Percentiles rank a stretch among this genome's conserved stretches.
phyloP scores from a whole-genome alignment of 2,329 filamentous ascomycete species.

The Colletotrichum cuscutae region DNA sequence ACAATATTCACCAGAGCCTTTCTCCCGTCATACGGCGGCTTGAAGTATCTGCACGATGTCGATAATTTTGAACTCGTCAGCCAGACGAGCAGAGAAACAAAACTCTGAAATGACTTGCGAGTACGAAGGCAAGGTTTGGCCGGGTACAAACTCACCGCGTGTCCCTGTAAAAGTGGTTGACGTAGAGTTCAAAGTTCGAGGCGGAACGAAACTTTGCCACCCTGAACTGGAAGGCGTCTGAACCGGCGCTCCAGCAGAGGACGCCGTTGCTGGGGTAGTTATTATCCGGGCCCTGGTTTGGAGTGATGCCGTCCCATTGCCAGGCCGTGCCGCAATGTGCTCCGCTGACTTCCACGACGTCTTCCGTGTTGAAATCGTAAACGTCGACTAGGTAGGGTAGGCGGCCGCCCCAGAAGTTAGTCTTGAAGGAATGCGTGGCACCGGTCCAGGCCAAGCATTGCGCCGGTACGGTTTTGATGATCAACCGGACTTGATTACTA shows the following conservation, averaged over 20 bases:
- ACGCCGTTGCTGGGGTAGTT: constrained; percentile 27
- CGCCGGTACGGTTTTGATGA: neutral
- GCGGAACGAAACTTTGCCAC: constrained; percentile 31
- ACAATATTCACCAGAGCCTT: constrained; percentile 28
- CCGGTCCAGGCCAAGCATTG: too few relatives aligned
- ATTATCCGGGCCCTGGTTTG: constrained; percentile 41
- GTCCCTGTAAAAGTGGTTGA: constrained; percentile 32
- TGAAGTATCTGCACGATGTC: constrained; percentile 8
- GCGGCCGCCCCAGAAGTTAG: neutral
- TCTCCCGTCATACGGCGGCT: constrained; percentile 14
- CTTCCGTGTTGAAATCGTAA: constrained; percentile 35
- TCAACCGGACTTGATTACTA: neutral
- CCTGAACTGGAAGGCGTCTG: constrained; percentile 32
- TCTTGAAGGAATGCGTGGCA: neutral
- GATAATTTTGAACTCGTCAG: neutral
- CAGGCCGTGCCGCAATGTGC: constrained; percentile 37
- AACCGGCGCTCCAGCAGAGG: constrained; percentile 26
- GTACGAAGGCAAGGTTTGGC: neutral
- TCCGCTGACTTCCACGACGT: constrained; percentile 31
- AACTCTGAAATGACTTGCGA: neutral
- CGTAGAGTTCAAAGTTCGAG: constrained; percentile 28
- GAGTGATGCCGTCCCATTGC: constrained; percentile 40
- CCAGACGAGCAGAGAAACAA: neutral
- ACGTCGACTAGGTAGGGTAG: constrained; percentile 23
- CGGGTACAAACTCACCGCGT: constrained; percentile 19